Base-by-base conservation (phyloP, 257 asterid genomes). In the Solanum tacnaense region DNA sequence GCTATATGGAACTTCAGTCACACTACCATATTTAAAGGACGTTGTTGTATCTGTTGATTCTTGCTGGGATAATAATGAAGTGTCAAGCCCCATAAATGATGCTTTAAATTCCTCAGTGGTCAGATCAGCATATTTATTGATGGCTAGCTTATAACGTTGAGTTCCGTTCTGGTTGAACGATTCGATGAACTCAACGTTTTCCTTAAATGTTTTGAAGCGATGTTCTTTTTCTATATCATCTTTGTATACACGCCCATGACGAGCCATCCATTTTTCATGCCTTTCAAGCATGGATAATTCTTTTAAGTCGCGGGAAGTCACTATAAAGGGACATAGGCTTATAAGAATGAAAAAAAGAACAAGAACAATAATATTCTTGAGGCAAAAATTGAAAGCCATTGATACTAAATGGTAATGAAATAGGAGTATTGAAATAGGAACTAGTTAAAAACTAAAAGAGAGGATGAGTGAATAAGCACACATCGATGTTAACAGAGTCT, bases 201-300 rank as follows among this genome's bases (percentile, higher is more conserved):
- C 32, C 60, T 76, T 39, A 15, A 90, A 91, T 84, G 88, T 88
- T 5, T 88, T 31, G 44, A 87, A 76, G n/a, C 92, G 86, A 70
- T 9, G 58, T 18, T 78, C 89, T 36, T 92, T 88, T 90, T 92
- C 93, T 3, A 84, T 88, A 8, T 62, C 88, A 46, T 88, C 87
- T 67, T 87, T 88, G 90, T 93, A 92, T 12, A 32, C 72, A 1
- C 91, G 93, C 39, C 88, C 92, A 75, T 65, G 49, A 6, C 36
- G 90, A 8, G 29, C 49, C 89, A 93, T 91, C 95, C 93, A 92
- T 16, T 44, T 67, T 56, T 87, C 90, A 21, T 90, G 91, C n/a
- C 49, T 86, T 85, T 87, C 88, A 2, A 32, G 86, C 90, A 88
- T 79, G 2, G 88, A 76, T 34, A 89, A 72, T 18, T 68, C 89